Evolutionary conservation across 2,329 filamentous ascomycete genomes (phyloP), one percentile per base, ranked within the genome.

Genomic region (Phialophora expanda): DNA sequence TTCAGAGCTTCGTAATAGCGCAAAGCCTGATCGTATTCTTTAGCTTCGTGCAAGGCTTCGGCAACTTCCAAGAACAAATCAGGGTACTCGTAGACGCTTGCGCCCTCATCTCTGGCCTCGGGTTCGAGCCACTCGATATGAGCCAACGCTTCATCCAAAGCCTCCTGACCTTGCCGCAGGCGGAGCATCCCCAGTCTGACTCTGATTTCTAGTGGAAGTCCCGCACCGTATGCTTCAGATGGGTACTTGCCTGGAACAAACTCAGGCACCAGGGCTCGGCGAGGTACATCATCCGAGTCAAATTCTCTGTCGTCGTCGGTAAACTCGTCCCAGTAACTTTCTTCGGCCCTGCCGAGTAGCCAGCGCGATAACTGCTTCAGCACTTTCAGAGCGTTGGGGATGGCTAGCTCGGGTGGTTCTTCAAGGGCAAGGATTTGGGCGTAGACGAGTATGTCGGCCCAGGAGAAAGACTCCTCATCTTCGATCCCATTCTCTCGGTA

Each of bases 391-490:
- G 90, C 93, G 69, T 89, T 84, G 7, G 57, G 38, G 34, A 67
- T 46, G 30, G 65, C 62, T 20, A 58, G 14, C 5, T 82, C 78
- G 14, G 56, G 62, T 17, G 69, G 66, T 72, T 89, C 90, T 61
- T 86, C 83, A 44, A 85, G 84, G 30, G 88, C 86, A 67, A 93
- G 88, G 20, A 98, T 83, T 73, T 97, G 92, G 46, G 92, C 85
- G 71, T 95, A 97, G 61, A 93, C 90, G 67, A 92, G 90, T 50
- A 96, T 82, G 75, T 98, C 90, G 61, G 90, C 88, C 94, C 94
- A 99, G 56, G 83, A 80, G 55, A 86, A 81, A 30, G 82, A 78
- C 20, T 82, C 78, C 38, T 80, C 77, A 3, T 68, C 70, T 5
- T 67, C 34, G 2, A 81, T 76, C 20, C 79, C 75, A n/a, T 79